phyloP scores from a whole-genome alignment of 257 asterid genomes.

The Coffea eugenioides region DNA sequence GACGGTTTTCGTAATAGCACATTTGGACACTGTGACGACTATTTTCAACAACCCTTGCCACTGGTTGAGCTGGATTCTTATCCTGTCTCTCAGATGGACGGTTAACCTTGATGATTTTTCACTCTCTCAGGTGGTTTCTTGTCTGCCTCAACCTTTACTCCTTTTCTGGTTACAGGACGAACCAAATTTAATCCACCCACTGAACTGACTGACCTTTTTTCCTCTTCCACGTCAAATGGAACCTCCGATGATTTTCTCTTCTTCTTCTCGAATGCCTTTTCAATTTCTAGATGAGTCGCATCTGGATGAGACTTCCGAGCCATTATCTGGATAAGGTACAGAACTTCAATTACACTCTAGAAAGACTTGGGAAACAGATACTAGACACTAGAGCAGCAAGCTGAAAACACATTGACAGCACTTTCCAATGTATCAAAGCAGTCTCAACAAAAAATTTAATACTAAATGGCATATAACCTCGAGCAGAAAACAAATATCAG shows the following conservation, averaged over 20 bases:
- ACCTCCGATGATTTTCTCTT: constrained; percentile 44
- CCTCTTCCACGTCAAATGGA: constrained; percentile 52
- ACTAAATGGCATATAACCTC: background rate
- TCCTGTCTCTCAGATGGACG: constrained; percentile 17
- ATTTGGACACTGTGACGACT: constrained; percentile 61
- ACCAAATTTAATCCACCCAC: constrained; percentile 65
- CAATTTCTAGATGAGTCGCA: constrained; percentile 70
- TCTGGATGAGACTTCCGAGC: constrained; percentile 79
- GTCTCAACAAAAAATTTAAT: background rate
- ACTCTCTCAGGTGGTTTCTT: constrained; percentile 22
- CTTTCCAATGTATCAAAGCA: background rate
- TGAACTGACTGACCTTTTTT: constrained; percentile 40
- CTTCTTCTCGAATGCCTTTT: constrained; percentile 55
- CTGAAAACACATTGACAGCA: background rate
- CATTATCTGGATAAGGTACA: constrained; percentile 58
- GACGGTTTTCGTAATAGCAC: constrained; percentile 80
- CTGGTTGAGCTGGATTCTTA: constrained; percentile 27
- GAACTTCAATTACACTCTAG: constrained; percentile 13
- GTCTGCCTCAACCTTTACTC: constrained; percentile 52
- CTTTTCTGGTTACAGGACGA: constrained; percentile 71
- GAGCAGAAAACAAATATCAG: constrained; percentile 4
- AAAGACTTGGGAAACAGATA: constrained; percentile 5
- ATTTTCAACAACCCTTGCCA: constrained; percentile 29
- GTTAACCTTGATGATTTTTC: no score
- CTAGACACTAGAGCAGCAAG: no score